phyloP scores from a whole-genome alignment of 495 filamentous ascomycete genomes.

The Xylaria curta region DNA sequence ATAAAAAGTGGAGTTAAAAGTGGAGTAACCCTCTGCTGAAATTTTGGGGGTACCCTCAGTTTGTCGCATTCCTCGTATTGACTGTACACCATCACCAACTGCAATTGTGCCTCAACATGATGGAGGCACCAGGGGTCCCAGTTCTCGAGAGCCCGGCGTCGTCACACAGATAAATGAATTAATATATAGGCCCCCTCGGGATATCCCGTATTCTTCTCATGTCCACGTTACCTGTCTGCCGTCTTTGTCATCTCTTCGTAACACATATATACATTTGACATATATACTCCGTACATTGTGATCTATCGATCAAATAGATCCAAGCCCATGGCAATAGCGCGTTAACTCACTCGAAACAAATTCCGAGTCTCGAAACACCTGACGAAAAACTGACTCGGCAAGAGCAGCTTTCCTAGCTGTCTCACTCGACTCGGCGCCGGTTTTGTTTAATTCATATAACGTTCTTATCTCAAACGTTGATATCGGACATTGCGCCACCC shows the following conservation, averaged over 20 bases:
- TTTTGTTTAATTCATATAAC: neutral
- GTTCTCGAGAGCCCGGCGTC: neutral
- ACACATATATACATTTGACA: neutral
- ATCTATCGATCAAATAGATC: neutral
- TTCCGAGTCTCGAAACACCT: neutral
- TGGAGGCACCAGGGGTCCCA: neutral
- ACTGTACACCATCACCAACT: neutral
- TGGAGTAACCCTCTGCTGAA: too few species aligned
- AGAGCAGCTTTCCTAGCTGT: neutral
- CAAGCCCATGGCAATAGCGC: neutral
- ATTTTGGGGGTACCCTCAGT: too few species aligned
- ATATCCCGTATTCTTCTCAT: constrained; percentile 5
- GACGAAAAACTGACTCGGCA: neutral
- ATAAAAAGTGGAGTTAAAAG: too few species aligned
- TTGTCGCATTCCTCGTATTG: too few species aligned
- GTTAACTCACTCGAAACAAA: neutral
- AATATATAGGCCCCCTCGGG: constrained; percentile 9
- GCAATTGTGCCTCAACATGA: neutral
- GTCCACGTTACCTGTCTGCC: neutral
- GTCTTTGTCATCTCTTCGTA: constrained; percentile 14
- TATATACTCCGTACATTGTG: neutral
- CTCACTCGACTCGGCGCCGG: neutral
- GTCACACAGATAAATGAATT: constrained; percentile 19
- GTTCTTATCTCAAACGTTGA: neutral
- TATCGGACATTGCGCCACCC: neutral